phyloP scores from a whole-genome alignment of 192 early-diverging fungal genomes.

The Phlyctochytrium bullatum region DNA sequence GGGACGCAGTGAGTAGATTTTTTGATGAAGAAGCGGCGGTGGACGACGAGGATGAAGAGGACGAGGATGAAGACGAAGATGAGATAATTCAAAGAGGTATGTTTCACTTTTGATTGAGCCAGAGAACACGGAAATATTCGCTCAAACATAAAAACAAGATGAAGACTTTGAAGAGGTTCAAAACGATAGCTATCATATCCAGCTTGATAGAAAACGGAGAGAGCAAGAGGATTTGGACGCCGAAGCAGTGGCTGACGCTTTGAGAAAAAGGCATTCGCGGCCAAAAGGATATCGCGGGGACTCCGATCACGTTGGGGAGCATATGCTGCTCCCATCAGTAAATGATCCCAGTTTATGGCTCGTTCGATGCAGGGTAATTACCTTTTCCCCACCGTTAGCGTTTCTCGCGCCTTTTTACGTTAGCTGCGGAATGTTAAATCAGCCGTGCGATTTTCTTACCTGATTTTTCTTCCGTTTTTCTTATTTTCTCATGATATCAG shows the following conservation, averaged over 20 bases:
- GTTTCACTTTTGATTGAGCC: not conserved
- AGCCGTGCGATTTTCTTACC: not conserved
- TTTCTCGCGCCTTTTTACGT: not conserved
- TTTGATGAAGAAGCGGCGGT: conserved; percentile 73
- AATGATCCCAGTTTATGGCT: conserved; percentile 91
- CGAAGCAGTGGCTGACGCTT: conserved; percentile 74
- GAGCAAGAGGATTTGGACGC: conserved; percentile 74
- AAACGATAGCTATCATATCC: conserved; percentile 37
- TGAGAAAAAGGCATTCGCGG: conserved; percentile 73
- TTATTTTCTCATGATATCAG: conserved; percentile 26
- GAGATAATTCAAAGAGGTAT: conserved; percentile 33
- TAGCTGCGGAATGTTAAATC: no score
- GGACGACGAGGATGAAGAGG: conserved; percentile 75
- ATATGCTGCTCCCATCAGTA: conserved; percentile 78
- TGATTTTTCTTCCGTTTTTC: conserved; percentile 2
- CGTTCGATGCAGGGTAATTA: conserved; percentile 67
- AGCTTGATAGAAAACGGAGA: conserved; percentile 61
- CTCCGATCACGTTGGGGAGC: conserved; percentile 69
- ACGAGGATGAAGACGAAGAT: conserved; percentile 66
- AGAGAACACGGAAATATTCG: not conserved
- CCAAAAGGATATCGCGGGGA: conserved; percentile 46
- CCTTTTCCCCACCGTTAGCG: not conserved
- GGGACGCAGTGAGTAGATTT: conserved; percentile 36
- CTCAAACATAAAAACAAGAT: conserved; percentile 35
- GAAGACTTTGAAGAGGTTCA: conserved; percentile 72